A percentile compares a stretch with the other conserved stretches of the same genome.
phyloP scores from a whole-genome alignment of 2,329 filamentous ascomycete genomes.

The Elsinoe australis region DNA sequence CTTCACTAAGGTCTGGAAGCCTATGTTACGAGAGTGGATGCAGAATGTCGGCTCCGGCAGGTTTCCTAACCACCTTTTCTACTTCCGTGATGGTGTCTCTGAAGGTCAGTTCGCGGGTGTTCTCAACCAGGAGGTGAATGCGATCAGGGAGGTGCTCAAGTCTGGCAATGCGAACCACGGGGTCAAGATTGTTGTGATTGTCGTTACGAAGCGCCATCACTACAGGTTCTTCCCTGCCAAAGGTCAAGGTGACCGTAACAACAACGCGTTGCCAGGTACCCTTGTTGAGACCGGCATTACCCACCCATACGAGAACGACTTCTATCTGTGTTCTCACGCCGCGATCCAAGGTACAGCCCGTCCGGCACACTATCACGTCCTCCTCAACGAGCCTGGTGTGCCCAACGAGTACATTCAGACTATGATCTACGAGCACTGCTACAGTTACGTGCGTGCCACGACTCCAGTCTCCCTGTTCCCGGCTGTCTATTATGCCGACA shows the following conservation, averaged over 20 bases:
- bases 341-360: constrained; percentile 92
- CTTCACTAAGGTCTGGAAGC: constrained; percentile 56
- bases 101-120: constrained; percentile 80
- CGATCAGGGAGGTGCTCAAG: constrained; percentile 53
- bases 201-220: constrained; percentile 91
- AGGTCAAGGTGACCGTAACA: constrained; percentile 60
- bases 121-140: constrained; percentile 64
- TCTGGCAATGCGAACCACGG: constrained; percentile 28
- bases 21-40: constrained; percentile 58
- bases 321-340: constrained; percentile 62
- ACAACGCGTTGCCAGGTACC: constrained; percentile 77
- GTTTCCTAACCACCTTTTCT: constrained; percentile 68
- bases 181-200: constrained; percentile 73
- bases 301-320: constrained; percentile 84
- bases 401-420: constrained; percentile 64
- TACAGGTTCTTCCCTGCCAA: constrained; percentile 76
- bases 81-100: constrained; percentile 86
- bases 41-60: constrained; percentile 45
- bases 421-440: constrained; percentile 91
- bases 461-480: constrained; percentile 85
- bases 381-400: constrained; percentile 70
- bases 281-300: constrained; percentile 85
- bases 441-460: constrained; percentile 85
- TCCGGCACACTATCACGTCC: constrained; percentile 76
- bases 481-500: constrained; percentile 90